A percentile compares a stretch with the other conserved stretches of the same genome.
phyloP scores from a whole-genome alignment of 306 rosid species.

The Chamaecrista fasciculata region DNA sequence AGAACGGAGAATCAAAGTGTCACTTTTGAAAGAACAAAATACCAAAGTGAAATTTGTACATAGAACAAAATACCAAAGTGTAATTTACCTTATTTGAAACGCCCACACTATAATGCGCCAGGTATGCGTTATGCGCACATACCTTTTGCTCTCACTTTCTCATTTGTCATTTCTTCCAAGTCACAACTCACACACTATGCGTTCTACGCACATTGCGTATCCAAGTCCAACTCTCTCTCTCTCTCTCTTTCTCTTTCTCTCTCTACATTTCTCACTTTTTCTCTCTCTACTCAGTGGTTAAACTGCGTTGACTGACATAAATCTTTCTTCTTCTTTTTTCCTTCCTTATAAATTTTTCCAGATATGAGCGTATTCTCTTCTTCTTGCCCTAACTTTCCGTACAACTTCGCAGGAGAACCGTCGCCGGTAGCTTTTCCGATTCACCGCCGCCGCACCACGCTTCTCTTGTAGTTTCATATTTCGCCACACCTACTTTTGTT shows the following conservation, averaged over 20 bases:
- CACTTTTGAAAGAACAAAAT: too few species aligned
- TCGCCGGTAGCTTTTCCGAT: slow-evolving; percentile 16
- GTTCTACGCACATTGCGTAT: slow-evolving; percentile 64
- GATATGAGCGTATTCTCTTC: not conserved
- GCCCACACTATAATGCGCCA: slow-evolving; percentile 33
- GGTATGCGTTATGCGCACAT: slow-evolving; percentile 19
- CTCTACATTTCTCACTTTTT: slow-evolving; percentile 25
- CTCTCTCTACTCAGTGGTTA: slow-evolving; percentile 30
- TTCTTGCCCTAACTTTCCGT: not conserved
- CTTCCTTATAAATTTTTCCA: not conserved
- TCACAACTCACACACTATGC: slow-evolving; percentile 21
- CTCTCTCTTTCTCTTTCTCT: slow-evolving; percentile 31
- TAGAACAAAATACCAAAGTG: too few species aligned
- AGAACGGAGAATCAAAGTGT: too few species aligned
- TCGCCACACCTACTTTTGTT: not conserved
- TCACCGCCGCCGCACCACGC: not conserved
- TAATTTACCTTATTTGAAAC: not conserved
- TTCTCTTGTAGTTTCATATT: not conserved
- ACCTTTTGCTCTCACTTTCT: not conserved
- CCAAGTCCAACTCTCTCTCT: slow-evolving; percentile 40
- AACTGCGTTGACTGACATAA: slow-evolving; percentile 64
- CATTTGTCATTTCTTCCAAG: not conserved
- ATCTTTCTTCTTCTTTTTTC: not conserved
- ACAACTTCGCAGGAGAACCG: slow-evolving; percentile 20
- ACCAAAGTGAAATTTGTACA: too few species aligned